Evolutionary conservation across 805 yeast species (phyloP).

Genomic region (Ogataea pignaliae): DNA sequence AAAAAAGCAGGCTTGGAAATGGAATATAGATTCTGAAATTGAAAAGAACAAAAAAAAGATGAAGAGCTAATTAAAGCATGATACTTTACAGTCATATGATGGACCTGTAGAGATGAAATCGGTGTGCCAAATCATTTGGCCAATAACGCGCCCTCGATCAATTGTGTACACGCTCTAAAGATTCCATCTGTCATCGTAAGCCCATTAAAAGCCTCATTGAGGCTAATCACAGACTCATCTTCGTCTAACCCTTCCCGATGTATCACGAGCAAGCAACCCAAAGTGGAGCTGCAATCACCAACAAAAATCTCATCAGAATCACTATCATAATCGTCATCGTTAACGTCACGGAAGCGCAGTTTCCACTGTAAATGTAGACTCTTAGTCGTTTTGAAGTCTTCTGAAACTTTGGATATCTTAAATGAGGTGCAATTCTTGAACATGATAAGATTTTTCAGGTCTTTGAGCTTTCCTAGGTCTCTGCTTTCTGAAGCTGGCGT

Average conservation of each 20-base stretch:
- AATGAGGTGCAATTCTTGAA: slow-evolving; percentile 8
- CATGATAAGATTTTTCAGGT: slow-evolving; percentile 3
- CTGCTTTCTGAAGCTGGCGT: not conserved
- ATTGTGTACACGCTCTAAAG: slow-evolving; percentile 8
- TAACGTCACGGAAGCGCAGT: too few species aligned
- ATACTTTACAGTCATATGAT: not conserved
- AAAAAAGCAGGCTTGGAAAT: slow-evolving; percentile 62
- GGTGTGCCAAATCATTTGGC: not conserved
- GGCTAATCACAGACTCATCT: slow-evolving; percentile 2
- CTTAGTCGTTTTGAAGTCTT: too few species aligned
- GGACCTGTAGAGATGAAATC: not conserved
- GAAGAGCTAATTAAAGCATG: not conserved
- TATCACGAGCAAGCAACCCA: slow-evolving; percentile 5
- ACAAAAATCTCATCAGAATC: slow-evolving; percentile 6
- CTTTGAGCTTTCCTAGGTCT: too few species aligned
- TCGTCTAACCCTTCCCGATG: not conserved
- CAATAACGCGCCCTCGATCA: slow-evolving; percentile 9
- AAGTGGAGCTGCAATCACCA: slow-evolving; percentile 17
- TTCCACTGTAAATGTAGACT: too few species aligned
- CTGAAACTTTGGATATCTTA: slow-evolving; percentile 2
- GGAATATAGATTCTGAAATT: slow-evolving; percentile 44
- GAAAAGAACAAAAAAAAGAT: not conserved
- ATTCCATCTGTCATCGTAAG: slow-evolving; percentile 17
- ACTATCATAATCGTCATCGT: too few species aligned
- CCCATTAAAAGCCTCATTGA: slow-evolving; percentile 15